Evolutionary conservation across 768 basidiomycete genomes (phyloP).

Genomic region (Lentinula guzmanii): DNA sequence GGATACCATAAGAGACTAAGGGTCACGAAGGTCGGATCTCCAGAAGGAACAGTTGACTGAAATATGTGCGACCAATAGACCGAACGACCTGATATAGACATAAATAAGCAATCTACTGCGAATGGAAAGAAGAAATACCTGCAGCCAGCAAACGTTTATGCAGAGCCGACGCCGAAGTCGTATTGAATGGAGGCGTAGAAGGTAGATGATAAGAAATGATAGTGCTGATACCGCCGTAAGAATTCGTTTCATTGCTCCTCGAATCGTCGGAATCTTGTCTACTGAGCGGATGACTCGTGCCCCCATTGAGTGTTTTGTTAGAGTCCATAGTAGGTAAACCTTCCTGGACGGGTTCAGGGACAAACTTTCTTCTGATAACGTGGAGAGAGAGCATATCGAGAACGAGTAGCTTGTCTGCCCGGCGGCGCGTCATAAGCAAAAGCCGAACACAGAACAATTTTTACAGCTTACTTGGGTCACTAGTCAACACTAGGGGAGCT

Average conservation of each 20-base stretch:
- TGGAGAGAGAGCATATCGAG: constrained; percentile 33
- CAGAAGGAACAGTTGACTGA: constrained; percentile 10
- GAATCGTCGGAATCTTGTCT: not conserved
- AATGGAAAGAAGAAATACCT: not conserved
- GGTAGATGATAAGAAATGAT: constrained; percentile 30
- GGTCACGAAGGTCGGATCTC: constrained; percentile 26
- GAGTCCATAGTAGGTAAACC: not conserved
- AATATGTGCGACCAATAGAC: constrained; percentile 31
- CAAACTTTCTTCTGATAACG: constrained; percentile 23
- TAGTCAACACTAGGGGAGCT: constrained; percentile 16
- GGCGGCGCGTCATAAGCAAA: not conserved
- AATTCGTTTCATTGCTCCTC: not conserved
- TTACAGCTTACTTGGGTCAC: not conserved
- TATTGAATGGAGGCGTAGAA: constrained; percentile 13
- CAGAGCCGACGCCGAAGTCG: constrained; percentile 20
- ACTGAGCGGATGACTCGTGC: not conserved
- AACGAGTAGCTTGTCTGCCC: constrained; percentile 16
- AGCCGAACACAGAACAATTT: not conserved
- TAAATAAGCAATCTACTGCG: not conserved
- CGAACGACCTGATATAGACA: constrained; percentile 16
- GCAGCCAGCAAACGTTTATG: constrained; percentile 24
- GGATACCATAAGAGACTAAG: constrained; percentile 44
- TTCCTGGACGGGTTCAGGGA: not conserved
- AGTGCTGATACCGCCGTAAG: constrained; percentile 12
- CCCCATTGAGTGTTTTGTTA: not conserved